Percentiles rank a stretch among this genome's conserved stretches.
Evolutionary conservation across 1,284 basidiomycete species (phyloP).

Genomic region (Puccinia hordei): DNA sequence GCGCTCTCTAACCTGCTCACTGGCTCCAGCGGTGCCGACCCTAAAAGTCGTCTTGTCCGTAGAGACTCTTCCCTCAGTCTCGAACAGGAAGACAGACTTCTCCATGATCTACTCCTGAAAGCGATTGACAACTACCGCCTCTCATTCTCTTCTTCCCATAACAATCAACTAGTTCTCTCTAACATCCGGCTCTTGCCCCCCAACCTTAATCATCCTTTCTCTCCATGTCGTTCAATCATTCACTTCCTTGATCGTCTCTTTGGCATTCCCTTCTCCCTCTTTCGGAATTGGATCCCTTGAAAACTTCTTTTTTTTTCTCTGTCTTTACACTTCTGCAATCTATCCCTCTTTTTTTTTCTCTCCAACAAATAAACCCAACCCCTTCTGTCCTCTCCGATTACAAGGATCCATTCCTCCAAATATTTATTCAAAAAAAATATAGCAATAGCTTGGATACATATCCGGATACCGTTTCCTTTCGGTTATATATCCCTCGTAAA

Average conservation of each 20-base stretch:
- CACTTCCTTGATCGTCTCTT: not conserved
- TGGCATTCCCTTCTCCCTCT: not conserved
- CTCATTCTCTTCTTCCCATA: not conserved
- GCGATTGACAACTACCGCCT: not conserved
- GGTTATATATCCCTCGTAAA: not conserved
- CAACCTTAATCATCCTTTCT: too few species aligned
- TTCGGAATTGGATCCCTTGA: not conserved
- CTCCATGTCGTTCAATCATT: not conserved
- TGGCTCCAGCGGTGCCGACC: slow-evolving; percentile 39
- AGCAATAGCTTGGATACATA: too few species aligned
- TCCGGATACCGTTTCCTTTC: too few species aligned
- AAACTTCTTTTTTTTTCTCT: not conserved
- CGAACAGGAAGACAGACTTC: not conserved
- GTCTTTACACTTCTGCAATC: too few species aligned
- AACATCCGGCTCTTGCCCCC: not conserved
- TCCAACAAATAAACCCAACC: too few species aligned
- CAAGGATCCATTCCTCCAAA: too few species aligned
- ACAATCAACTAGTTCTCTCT: not conserved
- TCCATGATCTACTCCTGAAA: not conserved
- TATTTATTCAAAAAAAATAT: too few species aligned
- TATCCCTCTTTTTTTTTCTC: not conserved
- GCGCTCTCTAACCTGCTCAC: slow-evolving; percentile 54
- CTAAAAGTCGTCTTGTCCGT: not conserved
- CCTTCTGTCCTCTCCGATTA: too few species aligned
- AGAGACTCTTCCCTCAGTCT: not conserved